Base-by-base conservation (phyloP, 2,329 filamentous ascomycete genomes). In the Paecilomyces niveus region DNA sequence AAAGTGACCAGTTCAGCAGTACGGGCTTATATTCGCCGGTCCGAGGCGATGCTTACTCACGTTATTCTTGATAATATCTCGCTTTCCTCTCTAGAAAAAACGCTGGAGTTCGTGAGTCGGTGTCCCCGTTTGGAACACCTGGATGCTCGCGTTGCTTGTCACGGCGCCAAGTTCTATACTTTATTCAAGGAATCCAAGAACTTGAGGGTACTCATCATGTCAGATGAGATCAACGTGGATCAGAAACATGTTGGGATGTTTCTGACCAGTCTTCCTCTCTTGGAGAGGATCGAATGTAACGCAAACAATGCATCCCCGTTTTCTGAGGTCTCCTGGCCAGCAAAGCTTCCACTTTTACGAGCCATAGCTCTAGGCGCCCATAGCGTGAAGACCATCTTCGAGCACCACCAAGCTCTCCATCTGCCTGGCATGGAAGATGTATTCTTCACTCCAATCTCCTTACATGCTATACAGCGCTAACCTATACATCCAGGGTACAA, bases 1-100 rank as follows among this genome's bases (percentile, higher is more conserved):
- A 71, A 72, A 3, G 76, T 85, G n/a, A 66, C 67, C 49, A 68
- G 68, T 67, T 60, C 65, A 21, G 65, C 72, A n/a, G 60, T 75
- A 49, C 60, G 70, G 54, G 63, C 69, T 52, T 75, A 72, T 60
- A 68, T 76, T 58, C 63, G 69, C 45, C 68, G 67, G 51, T 70
- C 74, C 15, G 68, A 73, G 53, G 68, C 67, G 5, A 65, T 67
- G 61, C 63, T 76, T 29, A 70, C 68, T 22, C 63, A 67, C 50
- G 71, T 70, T 8, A 66, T 62, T 13, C 59, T 74, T n/a, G 64
- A 62, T 13, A 69, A 72, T 26, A n/a, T 73, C 6, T 63, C 66
- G 2, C 57, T 62, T 1, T 56, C 67, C 1, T 68, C 69, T 15
- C 63, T 63, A 0, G 59, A 66, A 0, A 72, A 63, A 29, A 64